phyloP scores from a whole-genome alignment of 352 stramenopile species.

The Pythium pyrilobum region DNA sequence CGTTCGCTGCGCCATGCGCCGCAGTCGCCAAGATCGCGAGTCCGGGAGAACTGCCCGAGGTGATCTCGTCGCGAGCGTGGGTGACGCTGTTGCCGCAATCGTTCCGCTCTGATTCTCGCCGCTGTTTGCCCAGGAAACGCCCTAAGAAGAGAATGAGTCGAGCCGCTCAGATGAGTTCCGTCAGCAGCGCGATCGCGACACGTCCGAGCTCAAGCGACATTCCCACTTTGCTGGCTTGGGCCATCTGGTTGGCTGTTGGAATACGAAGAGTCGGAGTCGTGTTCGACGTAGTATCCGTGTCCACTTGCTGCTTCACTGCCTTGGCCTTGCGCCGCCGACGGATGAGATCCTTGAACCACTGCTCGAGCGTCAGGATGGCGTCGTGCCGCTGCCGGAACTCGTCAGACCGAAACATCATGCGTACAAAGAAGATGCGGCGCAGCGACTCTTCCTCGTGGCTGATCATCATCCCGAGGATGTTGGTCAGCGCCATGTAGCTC shows the following conservation, averaged over 20 bases:
- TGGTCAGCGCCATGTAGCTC: conserved; percentile 25
- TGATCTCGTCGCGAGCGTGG: no score
- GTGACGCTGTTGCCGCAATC: no score
- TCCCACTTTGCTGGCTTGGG: conserved; percentile 20
- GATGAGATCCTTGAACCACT: conserved; percentile 19
- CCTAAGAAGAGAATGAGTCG: background rate
- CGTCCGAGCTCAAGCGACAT: conserved; percentile 18
- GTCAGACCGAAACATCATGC: conserved; percentile 30
- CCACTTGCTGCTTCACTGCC: background rate
- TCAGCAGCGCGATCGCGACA: conserved; percentile 20
- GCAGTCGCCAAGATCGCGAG: conserved; percentile 33
- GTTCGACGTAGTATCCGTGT: no score
- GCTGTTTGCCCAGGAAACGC: background rate
- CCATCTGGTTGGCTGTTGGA: conserved; percentile 28
- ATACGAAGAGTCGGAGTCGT: conserved; percentile 17
- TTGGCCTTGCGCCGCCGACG: conserved; percentile 10
- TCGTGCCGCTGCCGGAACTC: conserved; percentile 30
- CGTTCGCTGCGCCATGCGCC: conserved; percentile 54
- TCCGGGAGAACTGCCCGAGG: conserved; percentile 7
- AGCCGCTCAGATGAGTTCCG: conserved; percentile 13
- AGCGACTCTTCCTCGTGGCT: conserved; percentile 45
- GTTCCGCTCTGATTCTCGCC: no score
- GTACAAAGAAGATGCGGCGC: conserved; percentile 40
- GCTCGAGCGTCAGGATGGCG: conserved; percentile 24
- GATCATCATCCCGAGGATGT: conserved; percentile 36